Base-by-base conservation (phyloP, 2,329 filamentous ascomycete genomes). In the Penicillium freii region DNA sequence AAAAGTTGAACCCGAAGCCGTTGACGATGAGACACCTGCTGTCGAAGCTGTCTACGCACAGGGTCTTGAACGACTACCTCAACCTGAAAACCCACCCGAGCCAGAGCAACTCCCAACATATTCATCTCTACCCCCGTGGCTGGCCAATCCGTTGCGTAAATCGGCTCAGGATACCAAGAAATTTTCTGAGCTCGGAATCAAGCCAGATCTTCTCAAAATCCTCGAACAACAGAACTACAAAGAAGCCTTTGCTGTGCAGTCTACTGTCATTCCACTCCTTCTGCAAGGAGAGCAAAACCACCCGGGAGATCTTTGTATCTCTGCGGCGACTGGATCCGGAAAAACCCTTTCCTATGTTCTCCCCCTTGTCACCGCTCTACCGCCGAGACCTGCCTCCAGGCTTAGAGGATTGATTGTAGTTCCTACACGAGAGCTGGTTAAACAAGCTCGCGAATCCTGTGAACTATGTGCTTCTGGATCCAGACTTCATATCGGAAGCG, bases 301-400 rank as follows among this genome's bases (percentile, higher is more conserved):
- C 36, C 77, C 83, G 1, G 89, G 91, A 5, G 94, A 99, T 72
- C 75, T 99, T 5, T 88, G 96, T 44, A 87, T 99, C 3, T 94
- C 92, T 8, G 94, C 95, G 0, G 90, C 93, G 1, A 99, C 94
- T 0, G 94, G 94, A 9, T 97, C 94, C 0, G 94, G 94, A 56
- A 99, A 99, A 72, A 99, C 94, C 0, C 75, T 99, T 17, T 89
- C 93, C 0, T 99, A 99, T 69, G 85, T 93, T 0, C 78, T 99
- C 3, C 94, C 94, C 0, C 86, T 99, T 57, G 83, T 96, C 4
- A 85, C 91, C 45, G 87, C 88, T 50, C 78, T 99, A 48, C 87
- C 88, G 63, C 80, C 83, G 33, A 82, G 83, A 15, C 77, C 78
- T 23, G 81, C 86, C 11, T 89, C 88, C 0, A 84, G 84, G 54